Evolutionary conservation across 164 flowering plant genomes (phyloP).

Genomic region (Stephania yunnanensis): DNA sequence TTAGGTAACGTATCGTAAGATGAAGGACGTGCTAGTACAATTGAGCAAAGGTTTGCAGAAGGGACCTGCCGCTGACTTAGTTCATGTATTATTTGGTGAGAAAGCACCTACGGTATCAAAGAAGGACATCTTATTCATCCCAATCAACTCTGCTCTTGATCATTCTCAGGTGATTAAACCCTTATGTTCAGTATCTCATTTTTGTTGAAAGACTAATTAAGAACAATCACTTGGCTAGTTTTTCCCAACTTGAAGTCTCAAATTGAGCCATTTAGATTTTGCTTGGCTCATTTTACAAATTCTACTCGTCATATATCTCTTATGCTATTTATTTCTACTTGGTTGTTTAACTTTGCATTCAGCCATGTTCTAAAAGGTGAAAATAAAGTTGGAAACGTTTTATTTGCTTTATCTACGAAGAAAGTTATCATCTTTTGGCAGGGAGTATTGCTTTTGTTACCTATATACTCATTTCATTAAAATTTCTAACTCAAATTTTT

Average conservation of each 20-base stretch:
- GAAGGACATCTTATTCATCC: constrained; percentile 55
- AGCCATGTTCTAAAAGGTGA: not conserved
- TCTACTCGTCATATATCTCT: no score
- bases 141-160: constrained; percentile 71
- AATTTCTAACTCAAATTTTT: no score
- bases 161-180: constrained; percentile 67
- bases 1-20: constrained; percentile 90
- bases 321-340: not conserved
- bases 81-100: constrained; percentile 95
- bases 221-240: no score
- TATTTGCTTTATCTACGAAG: no score
- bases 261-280: not conserved
- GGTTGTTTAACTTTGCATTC: not conserved
- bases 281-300: not conserved
- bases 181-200: constrained; percentile 2
- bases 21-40: constrained; percentile 89
- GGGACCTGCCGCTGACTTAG: constrained; percentile 90
- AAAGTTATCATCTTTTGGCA: not conserved
- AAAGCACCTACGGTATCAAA: constrained; percentile 54
- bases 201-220: not conserved
- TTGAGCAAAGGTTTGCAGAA: constrained; percentile 82
- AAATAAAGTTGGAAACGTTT: no score
- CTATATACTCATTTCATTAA: no score
- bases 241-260: not conserved
- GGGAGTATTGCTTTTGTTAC: not conserved